These are phyloP conservation scores for Saccharomycopsis schoenii DNA, from an alignment of 805 yeast species.

Conservation along the genomic window DNA sequence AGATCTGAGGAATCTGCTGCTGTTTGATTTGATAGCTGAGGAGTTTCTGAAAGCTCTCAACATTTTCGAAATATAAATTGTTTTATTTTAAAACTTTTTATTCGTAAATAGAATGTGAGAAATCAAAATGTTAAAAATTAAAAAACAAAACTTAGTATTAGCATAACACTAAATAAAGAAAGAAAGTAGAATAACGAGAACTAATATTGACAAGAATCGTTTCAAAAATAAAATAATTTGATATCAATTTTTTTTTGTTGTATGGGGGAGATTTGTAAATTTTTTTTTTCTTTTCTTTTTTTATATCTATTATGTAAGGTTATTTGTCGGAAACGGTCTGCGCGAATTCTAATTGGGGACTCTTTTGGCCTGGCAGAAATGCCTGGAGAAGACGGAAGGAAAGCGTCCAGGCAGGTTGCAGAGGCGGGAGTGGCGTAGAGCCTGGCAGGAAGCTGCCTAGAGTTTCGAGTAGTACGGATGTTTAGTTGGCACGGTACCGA, in stretches of 20 bases:
- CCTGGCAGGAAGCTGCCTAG: not conserved
- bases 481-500: not conserved
- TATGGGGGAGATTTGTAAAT: not conserved
- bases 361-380: not conserved
- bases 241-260: not conserved
- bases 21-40: not conserved
- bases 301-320: not conserved
- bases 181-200: not conserved
- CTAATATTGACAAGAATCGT: not conserved
- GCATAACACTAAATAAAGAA: not conserved
- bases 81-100: not conserved
- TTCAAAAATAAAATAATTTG: not conserved
- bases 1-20: not conserved
- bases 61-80: conserved; percentile 3
- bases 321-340: not conserved
- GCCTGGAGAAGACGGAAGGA: not conserved
- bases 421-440: not conserved
- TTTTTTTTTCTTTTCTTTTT: not conserved
- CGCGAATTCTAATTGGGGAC: not conserved
- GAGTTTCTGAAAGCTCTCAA: conserved; percentile 13
- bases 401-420: too few relatives aligned
- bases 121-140: not conserved
- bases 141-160: not conserved
- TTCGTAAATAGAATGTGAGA: not conserved
- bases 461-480: too few relatives aligned